Evolutionary conservation across 139 green algal species (phyloP), one percentile per base, ranked within the genome.

Genomic region (Monoraphidium neglectum): DNA sequence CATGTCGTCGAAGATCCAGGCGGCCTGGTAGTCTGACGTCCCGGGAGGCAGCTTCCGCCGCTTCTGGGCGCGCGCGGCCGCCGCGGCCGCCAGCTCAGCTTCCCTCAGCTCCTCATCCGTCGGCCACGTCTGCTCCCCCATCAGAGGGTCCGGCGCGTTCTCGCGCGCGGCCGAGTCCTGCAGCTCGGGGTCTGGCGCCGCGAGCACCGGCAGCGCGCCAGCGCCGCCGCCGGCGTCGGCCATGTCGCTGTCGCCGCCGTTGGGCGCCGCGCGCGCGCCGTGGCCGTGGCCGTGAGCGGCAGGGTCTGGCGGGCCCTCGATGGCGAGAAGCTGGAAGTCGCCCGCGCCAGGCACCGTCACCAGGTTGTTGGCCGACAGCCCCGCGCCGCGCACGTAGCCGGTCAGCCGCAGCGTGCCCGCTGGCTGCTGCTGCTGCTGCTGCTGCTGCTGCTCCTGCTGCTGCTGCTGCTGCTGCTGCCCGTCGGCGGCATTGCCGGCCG

Each of bases 21-120:
- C 93, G 4, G 93, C 93, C 83, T 98, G 95, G 82, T 99, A 99
- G 24, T 94, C 92, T 3, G 89, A 96, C 5, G 90, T 98, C 28
- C 95, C 95, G 78, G 85, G 77, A 8, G 92, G 78, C 51, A 84
- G 68, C 43, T 38, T 72, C 26, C 70, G 76, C 49, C 47, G 57
- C 26, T 78, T 76, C 74, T 37, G 78, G 77, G 65, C 89, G 15
- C 85, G 43, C 51, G 64, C 36, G 2, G 57, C 61, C 54, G 60
- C 53, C 59, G 57, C 67, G 37, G 65, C 63, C 53, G 68, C 63
- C 33, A 71, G 71, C 59, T 83, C 79, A 1, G 79, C 83, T 18
- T 83, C 83, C 32, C 30, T 43, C 72, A 95, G 77, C 83, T 96
- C 93, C 82, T 95, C 88, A 66, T 95, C 87, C 10, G 93, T 97